Evolutionary conservation across 1,284 basidiomycete species (phyloP), one percentile per base, ranked within the genome.

Genomic region (Apiotrichum domesticum): DNA sequence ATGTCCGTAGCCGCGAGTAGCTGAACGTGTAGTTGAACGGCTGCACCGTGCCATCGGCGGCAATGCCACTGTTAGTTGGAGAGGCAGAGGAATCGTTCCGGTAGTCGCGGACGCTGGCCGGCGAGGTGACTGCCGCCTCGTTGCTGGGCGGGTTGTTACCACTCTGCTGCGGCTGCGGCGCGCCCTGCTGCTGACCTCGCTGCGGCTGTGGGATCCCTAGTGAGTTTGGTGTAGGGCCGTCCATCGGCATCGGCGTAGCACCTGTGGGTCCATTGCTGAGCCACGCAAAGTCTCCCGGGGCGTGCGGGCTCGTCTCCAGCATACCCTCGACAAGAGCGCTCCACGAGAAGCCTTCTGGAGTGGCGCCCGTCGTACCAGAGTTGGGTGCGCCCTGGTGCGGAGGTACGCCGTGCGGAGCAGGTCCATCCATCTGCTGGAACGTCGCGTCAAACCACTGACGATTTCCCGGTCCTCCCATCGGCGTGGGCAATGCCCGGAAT

Each of bases 261-360:
- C 34, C 34, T 3, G 47, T 29, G 7, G 35, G 4, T 3, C 34
- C 14, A 37, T 46, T 52, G n/a, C 46, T 45, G 35, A 61, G 42
- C 59, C 59, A 61, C 2, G 59, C 51, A 48, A 57, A 57, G 42
- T 61, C 59, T 21, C 35, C 35, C 1, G 43, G 40, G 9, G 42
- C 29, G 33, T 37, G 54, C 54, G 40, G 37, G 13, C 35, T 39
- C 46, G 53, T 39, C 5, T 58, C 52, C n/a, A 62, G 43, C 49
- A 62, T 58, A 14, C 60, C 60, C 32, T 62, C 60, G 40, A 62
- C 60, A 32, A 62, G 57, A 4, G 56, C 57, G 15, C 54, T 56
- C 60, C 60, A 62, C 35, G 60, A 56, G 10, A 62, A 58, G 7
- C 43, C 46, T 8, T 56, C 54, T 13, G 50, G 50, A 4, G 50